These are phyloP conservation scores for Malus hybrid DNA, from an alignment of 331 rosid genomes.

Conservation along the genomic window DNA sequence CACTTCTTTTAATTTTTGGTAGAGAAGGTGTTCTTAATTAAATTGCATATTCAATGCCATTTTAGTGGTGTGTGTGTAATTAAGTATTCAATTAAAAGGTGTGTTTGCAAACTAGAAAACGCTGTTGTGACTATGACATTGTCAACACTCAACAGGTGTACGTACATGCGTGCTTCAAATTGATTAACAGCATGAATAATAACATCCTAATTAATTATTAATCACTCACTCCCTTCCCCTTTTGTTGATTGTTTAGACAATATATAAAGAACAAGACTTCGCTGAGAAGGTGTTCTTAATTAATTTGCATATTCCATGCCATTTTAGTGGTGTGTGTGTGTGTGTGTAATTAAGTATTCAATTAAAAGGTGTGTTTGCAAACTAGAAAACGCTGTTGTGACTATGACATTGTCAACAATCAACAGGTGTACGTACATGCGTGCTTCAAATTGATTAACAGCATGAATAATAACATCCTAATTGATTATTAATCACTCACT, in stretches of 20 bases:
- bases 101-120: neutral
- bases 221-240: neutral
- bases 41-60: neutral
- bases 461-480: neutral
- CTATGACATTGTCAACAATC: neutral
- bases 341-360: neutral
- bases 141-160: neutral
- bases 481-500: neutral
- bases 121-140: slow-evolving; percentile 13
- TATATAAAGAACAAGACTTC: too few species aligned
- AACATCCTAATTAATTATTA: neutral
- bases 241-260: neutral
- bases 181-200: neutral
- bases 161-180: slow-evolving; percentile 1
- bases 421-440: neutral
- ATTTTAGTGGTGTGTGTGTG: neutral
- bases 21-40: neutral
- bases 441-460: neutral
- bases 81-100: neutral
- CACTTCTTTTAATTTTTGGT: neutral
- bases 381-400: slow-evolving; percentile 8
- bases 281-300: neutral
- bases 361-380: neutral
- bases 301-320: neutral
- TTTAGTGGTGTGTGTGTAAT: neutral